phyloP scores from a whole-genome alignment of 2,329 filamentous ascomycete genomes.

The Cladosporium sp. region DNA sequence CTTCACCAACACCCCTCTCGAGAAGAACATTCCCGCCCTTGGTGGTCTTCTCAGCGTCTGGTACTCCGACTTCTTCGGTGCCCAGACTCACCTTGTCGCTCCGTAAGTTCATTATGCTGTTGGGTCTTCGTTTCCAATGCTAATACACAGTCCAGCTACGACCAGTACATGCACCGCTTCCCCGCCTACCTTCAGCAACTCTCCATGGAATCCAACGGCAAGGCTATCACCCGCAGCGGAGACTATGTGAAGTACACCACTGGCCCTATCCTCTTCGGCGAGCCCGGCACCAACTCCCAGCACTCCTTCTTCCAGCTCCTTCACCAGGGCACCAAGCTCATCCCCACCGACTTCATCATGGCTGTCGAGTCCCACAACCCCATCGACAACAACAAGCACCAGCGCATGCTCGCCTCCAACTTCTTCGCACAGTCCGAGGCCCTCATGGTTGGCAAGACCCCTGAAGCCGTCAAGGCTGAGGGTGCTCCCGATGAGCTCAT shows the following conservation, averaged over 20 bases:
- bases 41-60: conserved; percentile 93
- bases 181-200: conserved; percentile 98
- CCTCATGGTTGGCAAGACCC: conserved; percentile 81
- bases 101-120: conserved; percentile 58
- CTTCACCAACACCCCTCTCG: conserved; percentile 84
- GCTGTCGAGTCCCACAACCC: conserved; percentile 97
- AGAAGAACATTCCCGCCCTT: conserved; percentile 91
- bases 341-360: conserved; percentile 96
- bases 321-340: conserved; percentile 98
- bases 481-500: conserved; percentile 70
- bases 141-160: conserved; percentile 59
- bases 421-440: conserved; percentile 87
- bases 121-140: conserved; percentile 9
- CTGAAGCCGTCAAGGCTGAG: conserved; percentile 73
- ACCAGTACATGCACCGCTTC: conserved; percentile 99
- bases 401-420: conserved; percentile 92
- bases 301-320: conserved; percentile 99
- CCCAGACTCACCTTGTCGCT: conserved; percentile 94
- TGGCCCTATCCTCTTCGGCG: conserved; percentile 90
- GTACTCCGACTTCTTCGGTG: conserved; percentile 99
- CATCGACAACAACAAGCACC: conserved; percentile 84
- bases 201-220: conserved; percentile 99
- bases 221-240: conserved; percentile 85
- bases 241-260: conserved; percentile 96
- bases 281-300: conserved; percentile 97